These are phyloP conservation scores for Nectriaceae sp. DNA, from an alignment of 2,329 filamentous ascomycete species.

Conservation along the genomic window DNA sequence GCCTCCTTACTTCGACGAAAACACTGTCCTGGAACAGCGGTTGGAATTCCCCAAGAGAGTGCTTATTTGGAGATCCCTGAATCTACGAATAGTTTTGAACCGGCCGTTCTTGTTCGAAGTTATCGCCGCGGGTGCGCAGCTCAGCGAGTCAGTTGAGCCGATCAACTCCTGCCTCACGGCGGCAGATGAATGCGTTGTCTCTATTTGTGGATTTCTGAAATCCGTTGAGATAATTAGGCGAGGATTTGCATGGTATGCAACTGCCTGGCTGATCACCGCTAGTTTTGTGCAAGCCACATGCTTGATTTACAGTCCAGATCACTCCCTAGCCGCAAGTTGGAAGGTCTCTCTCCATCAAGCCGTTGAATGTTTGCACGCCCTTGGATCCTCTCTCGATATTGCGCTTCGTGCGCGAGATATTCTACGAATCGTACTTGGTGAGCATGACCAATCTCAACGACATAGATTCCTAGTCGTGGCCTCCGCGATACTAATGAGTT, in stretches of 20 bases:
- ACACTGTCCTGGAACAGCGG: constrained; percentile 2
- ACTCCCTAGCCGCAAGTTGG: constrained; percentile 13
- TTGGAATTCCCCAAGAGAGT: constrained; percentile 17
- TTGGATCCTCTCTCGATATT: constrained; percentile 12
- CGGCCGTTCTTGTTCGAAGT: constrained; percentile 13
- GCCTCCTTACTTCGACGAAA: constrained; percentile 9
- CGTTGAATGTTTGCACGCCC: constrained; percentile 6
- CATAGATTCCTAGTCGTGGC: background rate
- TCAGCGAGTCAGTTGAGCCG: constrained; percentile 4
- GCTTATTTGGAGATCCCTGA: constrained; percentile 16
- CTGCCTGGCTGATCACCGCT: constrained; percentile 18
- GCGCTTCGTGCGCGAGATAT: constrained; percentile 13
- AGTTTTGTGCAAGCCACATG: constrained; percentile 19
- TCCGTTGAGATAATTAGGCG: background rate
- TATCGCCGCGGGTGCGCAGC: constrained; percentile 4
- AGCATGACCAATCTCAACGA: background rate
- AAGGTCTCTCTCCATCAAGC: constrained; percentile 10
- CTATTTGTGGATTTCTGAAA: constrained; percentile 12
- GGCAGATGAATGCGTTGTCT: constrained; percentile 11
- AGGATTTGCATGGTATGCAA: constrained; percentile 19
- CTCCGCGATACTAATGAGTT: background rate
- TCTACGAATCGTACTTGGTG: constrained; percentile 12
- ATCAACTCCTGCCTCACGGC: constrained; percentile 8
- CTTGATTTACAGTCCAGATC: constrained; percentile 12
- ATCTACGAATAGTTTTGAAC: constrained; percentile 16